Conservation (phyloP, 352 stramenopile species). For the Phytophthora palmivora region DNA sequence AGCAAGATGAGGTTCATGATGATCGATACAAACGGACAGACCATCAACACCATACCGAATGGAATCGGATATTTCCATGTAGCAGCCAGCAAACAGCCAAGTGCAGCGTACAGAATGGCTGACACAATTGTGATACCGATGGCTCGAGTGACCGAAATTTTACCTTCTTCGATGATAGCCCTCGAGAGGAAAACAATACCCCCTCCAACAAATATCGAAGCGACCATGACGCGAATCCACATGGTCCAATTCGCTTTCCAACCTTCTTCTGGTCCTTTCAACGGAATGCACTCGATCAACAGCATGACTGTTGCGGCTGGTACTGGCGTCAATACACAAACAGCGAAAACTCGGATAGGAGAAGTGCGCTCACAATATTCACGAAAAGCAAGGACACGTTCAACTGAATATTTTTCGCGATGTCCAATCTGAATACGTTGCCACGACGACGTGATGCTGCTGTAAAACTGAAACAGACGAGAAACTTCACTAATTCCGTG, state of each 20-base stretch:
- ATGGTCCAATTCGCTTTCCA: constrained; percentile 23
- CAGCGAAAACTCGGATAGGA: constrained; percentile 2
- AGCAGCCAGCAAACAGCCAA: constrained; percentile 17
- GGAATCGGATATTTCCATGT: constrained; percentile 38
- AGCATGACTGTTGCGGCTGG: constrained; percentile 14
- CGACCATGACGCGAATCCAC: constrained; percentile 25
- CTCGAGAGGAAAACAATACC: constrained; percentile 19
- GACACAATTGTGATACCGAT: constrained; percentile 15
- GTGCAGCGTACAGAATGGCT: constrained; percentile 18
- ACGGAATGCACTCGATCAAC: constrained; percentile 25
- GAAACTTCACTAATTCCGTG: background rate
- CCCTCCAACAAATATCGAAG: constrained; percentile 15
- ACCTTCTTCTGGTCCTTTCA: constrained; percentile 13
- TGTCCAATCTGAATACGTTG: constrained; percentile 28
- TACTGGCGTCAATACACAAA: constrained; percentile 23
- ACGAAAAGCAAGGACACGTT: constrained; percentile 23
- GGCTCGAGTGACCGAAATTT: constrained; percentile 7
- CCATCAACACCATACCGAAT: constrained; percentile 28
- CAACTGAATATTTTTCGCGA: constrained; percentile 16
- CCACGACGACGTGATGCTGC: constrained; percentile 1
- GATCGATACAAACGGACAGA: constrained; percentile 22
- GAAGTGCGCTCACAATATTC: constrained; percentile 23
- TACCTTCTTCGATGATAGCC: constrained; percentile 12
- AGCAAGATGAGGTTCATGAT: constrained; percentile 26
- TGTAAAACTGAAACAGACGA: background rate